phyloP scores from a whole-genome alignment of 2,329 filamentous ascomycete genomes.

The Grosmannia huntii region DNA sequence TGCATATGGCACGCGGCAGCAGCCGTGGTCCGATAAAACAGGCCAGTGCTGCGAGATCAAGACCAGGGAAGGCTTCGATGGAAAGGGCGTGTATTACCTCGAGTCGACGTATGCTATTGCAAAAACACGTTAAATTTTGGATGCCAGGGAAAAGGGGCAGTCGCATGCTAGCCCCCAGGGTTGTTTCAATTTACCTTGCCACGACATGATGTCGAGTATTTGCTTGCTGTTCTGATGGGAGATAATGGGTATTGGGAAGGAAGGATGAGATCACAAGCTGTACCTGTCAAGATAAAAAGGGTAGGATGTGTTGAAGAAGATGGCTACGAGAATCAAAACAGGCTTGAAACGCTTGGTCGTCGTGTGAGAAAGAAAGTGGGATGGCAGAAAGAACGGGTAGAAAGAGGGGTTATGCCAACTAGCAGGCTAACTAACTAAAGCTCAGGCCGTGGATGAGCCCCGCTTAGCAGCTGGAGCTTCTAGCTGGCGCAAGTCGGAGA shows the following conservation, averaged over 20 bases:
- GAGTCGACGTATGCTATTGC: conserved; percentile 9
- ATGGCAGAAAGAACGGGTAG: conserved; percentile 3
- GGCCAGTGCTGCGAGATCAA: not conserved
- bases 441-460: not conserved
- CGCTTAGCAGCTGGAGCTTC: conserved; percentile 3
- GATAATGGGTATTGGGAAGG: not conserved
- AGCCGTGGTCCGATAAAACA: not conserved
- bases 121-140: not conserved
- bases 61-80: not conserved
- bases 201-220: conserved; percentile 10
- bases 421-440: not conserved
- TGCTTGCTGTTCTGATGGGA: not conserved
- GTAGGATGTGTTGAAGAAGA: not conserved
- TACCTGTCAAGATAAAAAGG: not conserved
- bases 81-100: conserved; percentile 6
- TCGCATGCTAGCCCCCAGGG: not conserved
- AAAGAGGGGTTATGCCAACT: conserved; percentile 4
- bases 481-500: not conserved
- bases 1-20: not conserved
- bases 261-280: not conserved
- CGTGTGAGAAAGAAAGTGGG: conserved; percentile 7
- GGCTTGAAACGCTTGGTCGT: conserved; percentile 7
- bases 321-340: conserved; percentile 1
- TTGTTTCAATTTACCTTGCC: conserved; percentile 8
- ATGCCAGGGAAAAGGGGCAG: not conserved